A percentile compares a stretch with the other conserved stretches of the same genome.
phyloP scores from a whole-genome alignment of 1,284 basidiomycete species.

The Microbotryum scabiosae region DNA sequence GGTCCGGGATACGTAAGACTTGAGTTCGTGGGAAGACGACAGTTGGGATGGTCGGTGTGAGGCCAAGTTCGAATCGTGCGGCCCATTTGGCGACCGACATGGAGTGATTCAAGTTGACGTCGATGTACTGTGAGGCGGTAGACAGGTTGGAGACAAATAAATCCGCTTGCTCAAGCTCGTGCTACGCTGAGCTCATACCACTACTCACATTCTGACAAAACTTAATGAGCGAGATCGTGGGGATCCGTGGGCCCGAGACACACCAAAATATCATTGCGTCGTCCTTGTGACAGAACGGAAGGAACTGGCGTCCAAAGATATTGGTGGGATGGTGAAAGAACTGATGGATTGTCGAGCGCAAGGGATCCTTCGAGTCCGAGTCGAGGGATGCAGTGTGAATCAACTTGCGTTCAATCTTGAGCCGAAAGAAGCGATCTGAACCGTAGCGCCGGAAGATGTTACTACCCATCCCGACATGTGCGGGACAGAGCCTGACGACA shows the following conservation, averaged over 20 bases:
- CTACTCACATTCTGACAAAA: slow-evolving; percentile 10
- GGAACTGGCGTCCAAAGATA: slow-evolving; percentile 27
- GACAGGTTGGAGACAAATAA: no score
- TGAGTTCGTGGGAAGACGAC: slow-evolving; percentile 4
- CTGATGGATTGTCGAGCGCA: background rate
- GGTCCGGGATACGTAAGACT: slow-evolving; percentile 17
- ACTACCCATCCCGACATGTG: slow-evolving; percentile 7
- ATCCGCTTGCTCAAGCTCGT: background rate
- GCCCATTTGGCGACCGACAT: slow-evolving; percentile 33
- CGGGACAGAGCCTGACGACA: slow-evolving; percentile 6
- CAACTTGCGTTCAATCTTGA: slow-evolving; percentile 12
- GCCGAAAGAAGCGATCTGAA: slow-evolving; percentile 20
- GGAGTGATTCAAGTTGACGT: slow-evolving; percentile 21
- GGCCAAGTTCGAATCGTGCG: slow-evolving; percentile 33
- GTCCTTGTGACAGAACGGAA: slow-evolving; percentile 33
- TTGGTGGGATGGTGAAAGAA: slow-evolving; percentile 10
- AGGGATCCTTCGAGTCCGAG: background rate
- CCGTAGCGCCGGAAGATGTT: slow-evolving; percentile 12
- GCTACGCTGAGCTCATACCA: no score
- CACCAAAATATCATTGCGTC: slow-evolving; percentile 31
- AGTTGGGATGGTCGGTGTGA: slow-evolving; percentile 31
- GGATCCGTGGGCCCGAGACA: slow-evolving; percentile 13
- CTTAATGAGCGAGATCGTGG: slow-evolving; percentile 5
- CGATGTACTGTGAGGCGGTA: slow-evolving; percentile 22
- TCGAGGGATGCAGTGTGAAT: background rate